These are phyloP conservation scores for Nicotiana tomentosiformis DNA, from an alignment of 257 asterid genomes.

Conservation along the genomic window DNA sequence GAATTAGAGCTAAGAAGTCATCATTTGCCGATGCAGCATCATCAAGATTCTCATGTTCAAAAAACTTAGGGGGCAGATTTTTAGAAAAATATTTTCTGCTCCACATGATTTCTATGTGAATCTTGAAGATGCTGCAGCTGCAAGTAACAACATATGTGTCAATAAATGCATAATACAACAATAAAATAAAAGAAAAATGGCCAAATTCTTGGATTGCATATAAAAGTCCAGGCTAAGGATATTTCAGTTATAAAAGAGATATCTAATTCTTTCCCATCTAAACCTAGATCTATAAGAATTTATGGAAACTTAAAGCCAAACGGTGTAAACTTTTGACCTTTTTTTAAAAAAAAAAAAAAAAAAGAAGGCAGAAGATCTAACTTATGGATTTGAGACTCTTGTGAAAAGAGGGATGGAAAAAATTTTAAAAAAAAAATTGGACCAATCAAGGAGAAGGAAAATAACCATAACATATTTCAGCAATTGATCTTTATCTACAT, in stretches of 20 bases:
- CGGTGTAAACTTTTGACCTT: too few species aligned
- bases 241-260: too few species aligned
- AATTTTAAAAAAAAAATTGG: background rate
- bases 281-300: background rate
- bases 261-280: background rate
- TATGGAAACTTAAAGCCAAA: too few species aligned
- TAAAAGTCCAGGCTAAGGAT: background rate
- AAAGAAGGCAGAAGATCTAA: too few species aligned
- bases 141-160: conserved; percentile 18
- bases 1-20: background rate
- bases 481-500: background rate
- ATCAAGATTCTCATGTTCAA: conserved; percentile 36
- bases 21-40: conserved; percentile 41
- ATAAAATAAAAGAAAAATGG: background rate
- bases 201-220: background rate
- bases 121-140: conserved; percentile 32
- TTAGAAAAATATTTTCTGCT: background rate
- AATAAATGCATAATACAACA: background rate
- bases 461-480: background rate
- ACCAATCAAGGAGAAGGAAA: background rate
- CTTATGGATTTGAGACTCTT: too few species aligned
- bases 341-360: too few species aligned
- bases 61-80: background rate
- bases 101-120: conserved; percentile 12
- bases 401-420: too few species aligned